A percentile compares a stretch with the other conserved stretches of the same genome.
Evolutionary conservation across 2,329 filamentous ascomycete genomes (phyloP).

Genomic region (Tolypocladium capitatum): DNA sequence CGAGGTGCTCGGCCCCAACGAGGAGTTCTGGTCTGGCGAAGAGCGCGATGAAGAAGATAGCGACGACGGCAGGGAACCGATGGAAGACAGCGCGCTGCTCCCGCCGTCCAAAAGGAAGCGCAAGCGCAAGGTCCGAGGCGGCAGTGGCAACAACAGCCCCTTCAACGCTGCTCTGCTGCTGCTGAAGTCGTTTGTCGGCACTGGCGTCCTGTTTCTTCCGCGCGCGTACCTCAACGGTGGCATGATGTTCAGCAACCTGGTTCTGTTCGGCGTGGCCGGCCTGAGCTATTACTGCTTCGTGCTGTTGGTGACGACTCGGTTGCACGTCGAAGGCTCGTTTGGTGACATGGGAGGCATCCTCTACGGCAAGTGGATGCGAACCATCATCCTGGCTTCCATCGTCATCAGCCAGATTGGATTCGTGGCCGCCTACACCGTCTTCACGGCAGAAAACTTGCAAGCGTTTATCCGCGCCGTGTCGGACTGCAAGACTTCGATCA

Average conservation of each 20-base stretch:
- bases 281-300: constrained; percentile 98
- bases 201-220: constrained; percentile 84
- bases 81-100: constrained; percentile 76
- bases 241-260: constrained; percentile 90
- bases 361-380: constrained; percentile 83
- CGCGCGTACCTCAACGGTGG: constrained; percentile 91
- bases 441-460: constrained; percentile 89
- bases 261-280: constrained; percentile 72
- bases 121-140: constrained; percentile 61
- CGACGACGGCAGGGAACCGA: constrained; percentile 61
- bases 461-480: constrained; percentile 89
- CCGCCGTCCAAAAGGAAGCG: constrained; percentile 61
- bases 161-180: constrained; percentile 72
- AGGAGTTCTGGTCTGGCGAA: constrained; percentile 77
- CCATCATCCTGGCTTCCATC: constrained; percentile 77
- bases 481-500: constrained; percentile 71
- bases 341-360: constrained; percentile 90
- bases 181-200: constrained; percentile 96
- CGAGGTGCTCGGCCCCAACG: constrained; percentile 71
- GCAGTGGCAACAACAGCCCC: constrained; percentile 63
- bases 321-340: constrained; percentile 85
- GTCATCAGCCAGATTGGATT: constrained; percentile 94
- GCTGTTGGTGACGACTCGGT: constrained; percentile 71
- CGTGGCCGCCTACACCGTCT: constrained; percentile 90
- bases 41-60: constrained; percentile 49